phyloP scores from a whole-genome alignment of 352 stramenopile genomes.

The Phytophthora idaei region DNA sequence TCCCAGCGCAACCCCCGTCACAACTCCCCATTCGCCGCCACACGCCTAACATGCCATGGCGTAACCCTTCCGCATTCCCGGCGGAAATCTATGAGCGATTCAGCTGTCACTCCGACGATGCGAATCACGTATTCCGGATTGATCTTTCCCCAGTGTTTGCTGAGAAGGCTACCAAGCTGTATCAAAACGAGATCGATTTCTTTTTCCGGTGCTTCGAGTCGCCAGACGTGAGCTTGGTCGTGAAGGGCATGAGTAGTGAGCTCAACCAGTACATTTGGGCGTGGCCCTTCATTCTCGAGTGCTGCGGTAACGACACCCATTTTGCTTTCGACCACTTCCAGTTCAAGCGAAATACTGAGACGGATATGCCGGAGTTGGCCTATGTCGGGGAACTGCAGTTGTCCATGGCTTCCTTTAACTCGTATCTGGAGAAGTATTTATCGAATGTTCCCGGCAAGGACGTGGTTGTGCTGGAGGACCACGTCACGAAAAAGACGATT shows the following conservation, averaged over 20 bases:
- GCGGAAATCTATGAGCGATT: slow-evolving; percentile 60
- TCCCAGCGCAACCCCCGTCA: slow-evolving; percentile 20
- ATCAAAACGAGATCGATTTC: slow-evolving; percentile 71
- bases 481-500: slow-evolving; percentile 70
- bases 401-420: slow-evolving; percentile 77
- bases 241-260: slow-evolving; percentile 83
- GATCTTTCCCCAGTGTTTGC: slow-evolving; percentile 64
- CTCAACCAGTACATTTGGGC: slow-evolving; percentile 85
- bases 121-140: slow-evolving; percentile 68
- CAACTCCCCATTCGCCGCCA: slow-evolving; percentile 33
- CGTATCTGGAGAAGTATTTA: slow-evolving; percentile 80
- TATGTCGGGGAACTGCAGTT: slow-evolving; percentile 73
- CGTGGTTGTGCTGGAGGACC: slow-evolving; percentile 69
- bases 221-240: slow-evolving; percentile 73
- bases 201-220: slow-evolving; percentile 80
- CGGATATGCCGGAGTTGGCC: slow-evolving; percentile 60
- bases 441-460: slow-evolving; percentile 60
- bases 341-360: slow-evolving; percentile 55
- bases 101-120: slow-evolving; percentile 56
- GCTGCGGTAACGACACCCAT: slow-evolving; percentile 67
- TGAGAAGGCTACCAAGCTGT: slow-evolving; percentile 51
- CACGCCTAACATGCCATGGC: slow-evolving; percentile 57
- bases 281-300: slow-evolving; percentile 83
- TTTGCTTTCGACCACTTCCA: slow-evolving; percentile 85
- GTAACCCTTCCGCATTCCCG: slow-evolving; percentile 56